phyloP scores from a whole-genome alignment of 2,329 filamentous ascomycete genomes.

The Raffaelea ambrosiae region DNA sequence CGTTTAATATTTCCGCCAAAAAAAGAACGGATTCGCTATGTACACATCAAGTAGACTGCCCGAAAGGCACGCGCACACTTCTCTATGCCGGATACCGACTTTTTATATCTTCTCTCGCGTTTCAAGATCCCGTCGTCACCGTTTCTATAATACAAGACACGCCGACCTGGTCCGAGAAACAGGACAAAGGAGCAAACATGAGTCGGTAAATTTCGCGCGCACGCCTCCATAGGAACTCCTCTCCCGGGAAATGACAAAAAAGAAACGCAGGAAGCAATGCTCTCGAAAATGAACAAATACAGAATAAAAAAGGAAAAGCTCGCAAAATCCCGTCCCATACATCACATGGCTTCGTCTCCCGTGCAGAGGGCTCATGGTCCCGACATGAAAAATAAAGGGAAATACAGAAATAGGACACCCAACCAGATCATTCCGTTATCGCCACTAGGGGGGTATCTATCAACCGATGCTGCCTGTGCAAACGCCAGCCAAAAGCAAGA shows the following conservation, averaged over 20 bases:
- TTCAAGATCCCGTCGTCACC: no score
- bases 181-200: no score
- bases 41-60: no score
- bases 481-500: conserved; percentile 2
- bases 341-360: no score
- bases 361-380: not conserved
- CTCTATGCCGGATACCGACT: no score
- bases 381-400: not conserved
- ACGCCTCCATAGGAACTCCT: not conserved
- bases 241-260: not conserved
- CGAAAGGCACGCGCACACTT: no score
- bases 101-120: no score
- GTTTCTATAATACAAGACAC: no score
- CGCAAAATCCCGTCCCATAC: not conserved
- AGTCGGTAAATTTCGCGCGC: not conserved
- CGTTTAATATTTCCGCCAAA: no score
- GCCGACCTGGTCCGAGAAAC: no score
- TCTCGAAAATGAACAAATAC: not conserved
- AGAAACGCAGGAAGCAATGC: not conserved
- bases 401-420: not conserved
- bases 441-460: conserved; percentile 3
- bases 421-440: not conserved
- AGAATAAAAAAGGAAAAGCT: not conserved
- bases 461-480: conserved; percentile 5
- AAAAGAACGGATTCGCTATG: no score